These are phyloP conservation scores for Basidiobolus meristosporus DNA, from an alignment of 371 early-diverging fungal genomes.

Conservation along the genomic window DNA sequence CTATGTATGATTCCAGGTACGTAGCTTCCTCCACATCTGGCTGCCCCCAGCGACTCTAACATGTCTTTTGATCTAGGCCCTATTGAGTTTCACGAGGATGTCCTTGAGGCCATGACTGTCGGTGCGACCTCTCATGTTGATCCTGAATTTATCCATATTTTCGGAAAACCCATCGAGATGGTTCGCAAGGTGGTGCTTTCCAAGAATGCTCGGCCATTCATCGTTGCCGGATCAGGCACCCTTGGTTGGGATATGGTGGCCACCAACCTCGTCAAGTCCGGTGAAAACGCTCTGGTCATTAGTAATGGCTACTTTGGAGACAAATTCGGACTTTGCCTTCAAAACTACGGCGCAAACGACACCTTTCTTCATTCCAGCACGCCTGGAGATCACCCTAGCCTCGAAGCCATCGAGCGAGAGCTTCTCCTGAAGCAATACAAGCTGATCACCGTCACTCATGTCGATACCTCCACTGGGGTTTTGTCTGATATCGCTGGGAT, in stretches of 20 bases:
- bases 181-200: slow-evolving; percentile 62
- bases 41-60: no score
- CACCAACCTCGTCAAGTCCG: slow-evolving; percentile 74
- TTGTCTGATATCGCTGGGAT: slow-evolving; percentile 62
- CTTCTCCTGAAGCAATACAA: slow-evolving; percentile 40
- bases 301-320: slow-evolving; percentile 93
- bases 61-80: no score
- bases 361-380: slow-evolving; percentile 43
- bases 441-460: slow-evolving; percentile 82
- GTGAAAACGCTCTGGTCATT: slow-evolving; percentile 75
- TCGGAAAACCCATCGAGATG: slow-evolving; percentile 72
- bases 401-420: slow-evolving; percentile 27
- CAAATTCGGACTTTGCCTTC: slow-evolving; percentile 27
- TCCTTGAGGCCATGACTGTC: slow-evolving; percentile 72
- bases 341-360: slow-evolving; percentile 73
- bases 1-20: no score
- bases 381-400: slow-evolving; percentile 41
- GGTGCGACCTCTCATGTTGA: slow-evolving; percentile 87
- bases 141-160: slow-evolving; percentile 69
- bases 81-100: slow-evolving; percentile 82
- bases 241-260: slow-evolving; percentile 90
- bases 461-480: slow-evolving; percentile 93
- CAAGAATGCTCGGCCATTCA: slow-evolving; percentile 78
- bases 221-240: slow-evolving; percentile 85
- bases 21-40: no score